These are phyloP conservation scores for Diospyros lotus DNA, from an alignment of 148 eudicot species.

Conservation along the genomic window DNA sequence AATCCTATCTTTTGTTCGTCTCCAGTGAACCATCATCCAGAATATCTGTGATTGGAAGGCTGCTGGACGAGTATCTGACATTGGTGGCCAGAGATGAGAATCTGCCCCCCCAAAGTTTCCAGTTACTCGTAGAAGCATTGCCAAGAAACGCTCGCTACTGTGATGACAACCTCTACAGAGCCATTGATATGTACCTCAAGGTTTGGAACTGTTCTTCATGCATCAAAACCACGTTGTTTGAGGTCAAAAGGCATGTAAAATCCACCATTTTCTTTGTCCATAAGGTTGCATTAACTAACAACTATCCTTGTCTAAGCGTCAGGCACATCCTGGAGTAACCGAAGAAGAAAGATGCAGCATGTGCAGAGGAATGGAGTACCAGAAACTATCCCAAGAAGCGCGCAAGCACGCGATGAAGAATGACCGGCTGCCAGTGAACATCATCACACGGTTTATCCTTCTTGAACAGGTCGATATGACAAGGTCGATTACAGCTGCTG, in stretches of 20 bases:
- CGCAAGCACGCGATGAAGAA: constrained; percentile 40
- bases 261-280: not conserved
- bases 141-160: constrained; percentile 38
- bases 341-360: constrained; percentile 35
- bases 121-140: constrained; percentile 33
- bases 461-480: constrained; percentile 41
- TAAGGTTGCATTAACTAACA: not conserved
- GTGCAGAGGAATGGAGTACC: constrained; percentile 38
- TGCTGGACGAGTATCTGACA: constrained; percentile 39
- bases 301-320: constrained; percentile 5
- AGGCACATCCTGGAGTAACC: constrained; percentile 42
- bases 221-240: not conserved
- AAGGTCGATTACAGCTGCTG: constrained; percentile 25
- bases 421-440: constrained; percentile 34
- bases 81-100: constrained; percentile 36
- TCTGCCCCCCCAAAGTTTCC: constrained; percentile 29
- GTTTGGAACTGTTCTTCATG: constrained; percentile 18
- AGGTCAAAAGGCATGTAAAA: not conserved
- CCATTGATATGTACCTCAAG: constrained; percentile 34
- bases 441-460: constrained; percentile 32
- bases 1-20: constrained; percentile 33
- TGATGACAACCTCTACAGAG: constrained; percentile 28
- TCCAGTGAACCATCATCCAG: constrained; percentile 19
- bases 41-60: constrained; percentile 33
- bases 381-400: constrained; percentile 45